A percentile compares a stretch with the other conserved stretches of the same genome.
Conservation (phyloP, 1,284 basidiomycete genomes). For the Rhodotorula sp. region DNA sequence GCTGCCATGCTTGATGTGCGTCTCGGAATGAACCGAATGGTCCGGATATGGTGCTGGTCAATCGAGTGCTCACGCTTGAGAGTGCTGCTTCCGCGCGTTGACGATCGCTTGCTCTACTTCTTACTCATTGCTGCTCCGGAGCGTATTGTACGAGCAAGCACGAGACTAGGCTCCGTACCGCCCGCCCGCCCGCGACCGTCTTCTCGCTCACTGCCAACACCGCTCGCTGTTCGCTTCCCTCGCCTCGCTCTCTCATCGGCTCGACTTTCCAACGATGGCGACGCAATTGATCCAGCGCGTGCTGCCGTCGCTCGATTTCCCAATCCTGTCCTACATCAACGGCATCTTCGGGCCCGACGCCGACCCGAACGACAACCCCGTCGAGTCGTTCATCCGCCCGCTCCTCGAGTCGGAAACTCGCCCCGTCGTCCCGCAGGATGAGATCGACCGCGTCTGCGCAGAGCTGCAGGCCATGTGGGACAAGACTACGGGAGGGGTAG, state of each 20-base stretch:
- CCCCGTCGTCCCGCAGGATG: conserved; percentile 59
- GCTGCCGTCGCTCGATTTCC: conserved; percentile 16
- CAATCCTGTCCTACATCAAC: conserved; percentile 26
- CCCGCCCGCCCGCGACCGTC: too few species aligned
- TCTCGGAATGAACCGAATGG: too few species aligned
- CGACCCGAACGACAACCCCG: conserved; percentile 52
- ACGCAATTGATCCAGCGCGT: conserved; percentile 21
- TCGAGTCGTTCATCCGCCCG: conserved; percentile 38
- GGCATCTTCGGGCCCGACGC: conserved; percentile 20
- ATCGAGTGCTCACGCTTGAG: too few species aligned
- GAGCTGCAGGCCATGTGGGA: conserved; percentile 61
- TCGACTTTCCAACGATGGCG: conserved; percentile 2
- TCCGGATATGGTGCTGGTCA: too few species aligned
- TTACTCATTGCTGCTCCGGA: neutral
- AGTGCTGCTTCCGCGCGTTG: too few species aligned
- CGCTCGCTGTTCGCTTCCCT: neutral
- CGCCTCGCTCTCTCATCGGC: neutral
- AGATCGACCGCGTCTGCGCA: conserved; percentile 64
- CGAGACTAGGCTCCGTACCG: neutral
- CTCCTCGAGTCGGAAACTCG: conserved; percentile 55
- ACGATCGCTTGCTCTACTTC: neutral
- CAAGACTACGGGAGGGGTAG: conserved; percentile 55
- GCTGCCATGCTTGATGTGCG: too few species aligned
- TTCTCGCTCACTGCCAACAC: neutral
- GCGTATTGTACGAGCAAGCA: neutral